phyloP scores from a whole-genome alignment of 208 protist species.

The Leishmania guyanensis region DNA sequence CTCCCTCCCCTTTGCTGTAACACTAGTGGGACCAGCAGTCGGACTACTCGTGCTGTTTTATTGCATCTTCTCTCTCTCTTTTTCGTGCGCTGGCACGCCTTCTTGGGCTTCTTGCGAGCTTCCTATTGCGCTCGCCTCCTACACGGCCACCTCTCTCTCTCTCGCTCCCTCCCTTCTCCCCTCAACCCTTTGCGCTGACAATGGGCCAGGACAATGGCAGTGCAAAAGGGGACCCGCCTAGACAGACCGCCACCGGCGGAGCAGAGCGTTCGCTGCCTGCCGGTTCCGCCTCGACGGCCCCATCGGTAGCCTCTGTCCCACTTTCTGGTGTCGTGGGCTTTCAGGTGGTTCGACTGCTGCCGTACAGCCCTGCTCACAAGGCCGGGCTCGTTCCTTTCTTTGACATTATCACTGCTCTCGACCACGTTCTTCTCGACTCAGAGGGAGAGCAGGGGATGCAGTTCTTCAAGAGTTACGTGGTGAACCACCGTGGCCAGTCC shows the following conservation, averaged over 20 bases:
- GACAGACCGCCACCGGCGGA: background rate
- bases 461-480: constrained; percentile 66
- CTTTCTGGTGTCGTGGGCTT: constrained; percentile 63
- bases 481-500: constrained; percentile 34
- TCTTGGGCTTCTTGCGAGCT: constrained; percentile 8
- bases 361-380: constrained; percentile 73
- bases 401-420: constrained; percentile 82
- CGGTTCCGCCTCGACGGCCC: background rate
- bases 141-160: no score
- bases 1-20: background rate
- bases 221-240: background rate
- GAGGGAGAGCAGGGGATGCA: constrained; percentile 28
- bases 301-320: constrained; percentile 2
- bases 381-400: constrained; percentile 86
- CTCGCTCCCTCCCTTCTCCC: background rate
- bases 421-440: constrained; percentile 39
- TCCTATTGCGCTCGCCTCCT: background rate
- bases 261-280: background rate
- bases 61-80: constrained; percentile 22
- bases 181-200: background rate
- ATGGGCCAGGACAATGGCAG: constrained; percentile 66
- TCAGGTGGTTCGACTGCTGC: constrained; percentile 76
- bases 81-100: background rate
- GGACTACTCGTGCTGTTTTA: background rate
- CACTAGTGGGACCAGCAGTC: background rate